phyloP scores from a whole-genome alignment of 2,329 filamentous ascomycete genomes.

The Tolypocladium endophyticum region DNA sequence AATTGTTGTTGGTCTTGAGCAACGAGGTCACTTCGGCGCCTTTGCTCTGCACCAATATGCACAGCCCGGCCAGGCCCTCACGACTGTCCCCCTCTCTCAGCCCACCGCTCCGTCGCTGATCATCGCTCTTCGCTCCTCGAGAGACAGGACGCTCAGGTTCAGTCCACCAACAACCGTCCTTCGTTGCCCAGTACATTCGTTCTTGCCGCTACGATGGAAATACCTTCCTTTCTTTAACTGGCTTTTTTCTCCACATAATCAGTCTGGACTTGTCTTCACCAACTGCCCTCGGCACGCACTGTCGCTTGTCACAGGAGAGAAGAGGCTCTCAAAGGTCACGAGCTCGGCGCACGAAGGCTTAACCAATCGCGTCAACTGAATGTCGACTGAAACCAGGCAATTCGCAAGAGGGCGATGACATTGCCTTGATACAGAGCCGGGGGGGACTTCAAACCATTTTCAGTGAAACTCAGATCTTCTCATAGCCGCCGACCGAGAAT shows the following conservation, averaged over 20 bases:
- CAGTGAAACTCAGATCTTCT: neutral
- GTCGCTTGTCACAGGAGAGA: neutral
- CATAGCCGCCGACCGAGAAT: neutral
- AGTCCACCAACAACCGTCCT: neutral
- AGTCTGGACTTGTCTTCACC: neutral
- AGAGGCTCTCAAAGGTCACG: neutral
- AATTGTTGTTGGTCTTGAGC: neutral
- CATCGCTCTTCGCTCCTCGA: neutral
- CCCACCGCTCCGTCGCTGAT: too few relatives aligned
- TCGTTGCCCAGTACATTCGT: too few relatives aligned
- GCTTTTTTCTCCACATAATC: neutral
- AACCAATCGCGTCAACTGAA: too few relatives aligned
- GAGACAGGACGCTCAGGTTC: neutral
- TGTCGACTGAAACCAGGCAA: neutral
- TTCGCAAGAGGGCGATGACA: neutral
- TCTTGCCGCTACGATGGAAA: too few relatives aligned
- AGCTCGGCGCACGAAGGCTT: neutral
- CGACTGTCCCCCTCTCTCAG: neutral
- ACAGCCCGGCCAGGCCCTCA: neutral
- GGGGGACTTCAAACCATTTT: neutral
- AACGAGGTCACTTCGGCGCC: neutral
- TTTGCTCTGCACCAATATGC: neutral
- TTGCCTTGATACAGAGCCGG: neutral
- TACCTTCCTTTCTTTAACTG: too few relatives aligned
- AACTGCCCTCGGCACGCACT: neutral